Evolutionary conservation across 1,284 basidiomycete species (phyloP).

Genomic region (Ustilago trichophora): DNA sequence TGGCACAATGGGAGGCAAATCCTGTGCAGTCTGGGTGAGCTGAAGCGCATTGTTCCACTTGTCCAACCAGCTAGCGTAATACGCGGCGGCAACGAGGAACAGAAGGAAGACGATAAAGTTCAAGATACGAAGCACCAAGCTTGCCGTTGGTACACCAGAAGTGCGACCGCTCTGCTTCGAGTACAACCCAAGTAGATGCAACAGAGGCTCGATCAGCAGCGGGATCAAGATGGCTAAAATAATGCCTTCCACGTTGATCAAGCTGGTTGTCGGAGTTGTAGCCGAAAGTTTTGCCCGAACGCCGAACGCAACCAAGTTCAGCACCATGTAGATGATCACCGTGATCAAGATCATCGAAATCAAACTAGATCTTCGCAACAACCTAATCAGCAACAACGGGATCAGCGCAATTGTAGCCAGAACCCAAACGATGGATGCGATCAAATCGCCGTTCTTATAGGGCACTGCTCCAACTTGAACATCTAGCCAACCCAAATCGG

Average conservation of each 20-base stretch:
- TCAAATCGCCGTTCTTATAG: slow-evolving; percentile 54
- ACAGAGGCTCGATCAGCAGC: slow-evolving; percentile 43
- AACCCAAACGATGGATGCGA: slow-evolving; percentile 47
- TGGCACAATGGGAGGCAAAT: slow-evolving; percentile 27
- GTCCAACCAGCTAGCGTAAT: slow-evolving; percentile 38
- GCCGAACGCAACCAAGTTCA: slow-evolving; percentile 44
- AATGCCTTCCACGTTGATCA: slow-evolving; percentile 48
- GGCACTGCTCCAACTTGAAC: slow-evolving; percentile 44
- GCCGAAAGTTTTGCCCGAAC: slow-evolving; percentile 37
- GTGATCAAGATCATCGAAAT: slow-evolving; percentile 49
- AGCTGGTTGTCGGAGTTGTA: slow-evolving; percentile 26
- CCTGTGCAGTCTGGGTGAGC: slow-evolving; percentile 34
- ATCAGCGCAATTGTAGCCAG: slow-evolving; percentile 44
- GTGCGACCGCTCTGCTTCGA: slow-evolving; percentile 25
- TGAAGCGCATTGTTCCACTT: slow-evolving; percentile 41
- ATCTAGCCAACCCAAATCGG: slow-evolving; percentile 52
- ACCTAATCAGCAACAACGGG: slow-evolving; percentile 47
- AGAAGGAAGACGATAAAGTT: slow-evolving; percentile 52
- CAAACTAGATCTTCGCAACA: slow-evolving; percentile 43
- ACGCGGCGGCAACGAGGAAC: slow-evolving; percentile 40
- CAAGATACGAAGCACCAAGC: slow-evolving; percentile 34
- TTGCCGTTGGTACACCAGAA: slow-evolving; percentile 42
- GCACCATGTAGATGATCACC: slow-evolving; percentile 36
- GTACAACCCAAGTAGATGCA: slow-evolving; percentile 44
- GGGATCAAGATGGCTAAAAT: slow-evolving; percentile 40